These are phyloP conservation scores for Graphilbum ipis-grandicollis DNA, from an alignment of 2,329 filamentous ascomycete genomes.

Conservation along the genomic window DNA sequence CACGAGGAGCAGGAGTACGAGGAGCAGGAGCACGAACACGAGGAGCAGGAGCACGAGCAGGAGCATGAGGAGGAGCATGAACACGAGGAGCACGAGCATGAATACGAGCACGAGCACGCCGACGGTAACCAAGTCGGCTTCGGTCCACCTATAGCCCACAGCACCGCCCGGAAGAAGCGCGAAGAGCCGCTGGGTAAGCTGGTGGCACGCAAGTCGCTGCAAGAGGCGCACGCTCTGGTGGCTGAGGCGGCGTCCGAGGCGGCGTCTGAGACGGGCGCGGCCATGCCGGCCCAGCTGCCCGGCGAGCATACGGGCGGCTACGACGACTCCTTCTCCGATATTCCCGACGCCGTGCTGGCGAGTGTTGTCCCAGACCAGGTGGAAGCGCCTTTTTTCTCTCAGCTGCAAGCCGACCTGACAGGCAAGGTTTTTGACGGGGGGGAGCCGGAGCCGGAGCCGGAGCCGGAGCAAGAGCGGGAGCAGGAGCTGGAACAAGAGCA, in stretches of 20 bases:
- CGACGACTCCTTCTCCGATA: conserved; percentile 40
- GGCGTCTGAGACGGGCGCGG: background rate
- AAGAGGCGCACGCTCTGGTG: conserved; percentile 1
- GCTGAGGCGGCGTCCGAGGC: background rate
- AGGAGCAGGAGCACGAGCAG: no score
- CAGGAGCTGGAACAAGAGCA: no score
- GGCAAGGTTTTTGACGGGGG: background rate
- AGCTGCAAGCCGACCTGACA: conserved; percentile 7
- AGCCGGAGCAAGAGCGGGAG: no score
- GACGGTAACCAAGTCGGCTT: no score
- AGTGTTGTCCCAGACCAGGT: conserved; percentile 24
- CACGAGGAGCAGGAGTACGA: no score
- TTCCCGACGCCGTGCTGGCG: conserved; percentile 30
- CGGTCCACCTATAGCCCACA: no score
- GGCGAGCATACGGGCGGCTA: conserved; percentile 13
- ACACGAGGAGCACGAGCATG: no score
- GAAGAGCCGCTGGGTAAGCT: conserved; percentile 5
- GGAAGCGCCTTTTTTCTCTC: conserved; percentile 4
- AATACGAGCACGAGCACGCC: no score
- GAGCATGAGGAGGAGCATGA: no score
- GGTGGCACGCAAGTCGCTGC: conserved; percentile 7
- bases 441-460: no score
- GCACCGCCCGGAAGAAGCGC: conserved; percentile 4
- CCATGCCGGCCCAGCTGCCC: background rate
- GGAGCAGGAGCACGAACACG: no score